These are phyloP conservation scores for Hanseniaspora occidentalis DNA, from an alignment of 805 yeast genomes.

Conservation along the genomic window DNA sequence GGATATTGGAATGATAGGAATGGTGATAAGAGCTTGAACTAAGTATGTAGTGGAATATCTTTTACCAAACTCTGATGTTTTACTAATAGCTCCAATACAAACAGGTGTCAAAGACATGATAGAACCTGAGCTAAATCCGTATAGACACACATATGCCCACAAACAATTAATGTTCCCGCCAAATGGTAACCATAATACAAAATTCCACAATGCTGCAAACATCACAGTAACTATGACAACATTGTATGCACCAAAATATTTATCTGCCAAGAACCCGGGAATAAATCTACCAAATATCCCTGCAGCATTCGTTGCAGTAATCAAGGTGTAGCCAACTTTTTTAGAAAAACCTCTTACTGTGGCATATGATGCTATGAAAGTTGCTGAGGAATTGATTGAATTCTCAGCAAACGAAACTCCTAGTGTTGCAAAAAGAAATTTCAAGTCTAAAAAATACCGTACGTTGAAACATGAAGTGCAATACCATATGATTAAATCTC, in stretches of 20 bases:
- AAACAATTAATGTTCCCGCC: constrained; percentile 21
- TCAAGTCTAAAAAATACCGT: constrained; percentile 29
- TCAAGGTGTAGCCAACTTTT: constrained; percentile 31
- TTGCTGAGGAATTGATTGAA: constrained; percentile 33
- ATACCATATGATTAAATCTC: constrained; percentile 20
- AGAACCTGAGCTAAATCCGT: constrained; percentile 39
- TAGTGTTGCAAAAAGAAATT: constrained; percentile 30
- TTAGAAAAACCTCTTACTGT: constrained; percentile 34
- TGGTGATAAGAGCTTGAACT: constrained; percentile 34
- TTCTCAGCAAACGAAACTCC: constrained; percentile 36
- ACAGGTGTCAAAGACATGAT: constrained; percentile 40
- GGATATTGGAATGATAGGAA: constrained; percentile 32
- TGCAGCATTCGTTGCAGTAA: constrained; percentile 29
- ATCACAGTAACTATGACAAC: constrained; percentile 26
- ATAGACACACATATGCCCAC: constrained; percentile 31
- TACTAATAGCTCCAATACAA: constrained; percentile 39
- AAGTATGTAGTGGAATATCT: constrained; percentile 41
- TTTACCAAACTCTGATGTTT: constrained; percentile 35
- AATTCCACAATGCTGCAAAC: constrained; percentile 20
- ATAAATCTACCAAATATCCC: constrained; percentile 26
- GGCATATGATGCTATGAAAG: constrained; percentile 43
- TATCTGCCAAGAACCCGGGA: constrained; percentile 27
- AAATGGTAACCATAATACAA: constrained; percentile 26
- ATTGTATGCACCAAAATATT: constrained; percentile 34
- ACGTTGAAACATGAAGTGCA: constrained; percentile 19